These are phyloP conservation scores for Wickerhamomyces hampshirensis DNA, from an alignment of 805 yeast species.

Conservation along the genomic window DNA sequence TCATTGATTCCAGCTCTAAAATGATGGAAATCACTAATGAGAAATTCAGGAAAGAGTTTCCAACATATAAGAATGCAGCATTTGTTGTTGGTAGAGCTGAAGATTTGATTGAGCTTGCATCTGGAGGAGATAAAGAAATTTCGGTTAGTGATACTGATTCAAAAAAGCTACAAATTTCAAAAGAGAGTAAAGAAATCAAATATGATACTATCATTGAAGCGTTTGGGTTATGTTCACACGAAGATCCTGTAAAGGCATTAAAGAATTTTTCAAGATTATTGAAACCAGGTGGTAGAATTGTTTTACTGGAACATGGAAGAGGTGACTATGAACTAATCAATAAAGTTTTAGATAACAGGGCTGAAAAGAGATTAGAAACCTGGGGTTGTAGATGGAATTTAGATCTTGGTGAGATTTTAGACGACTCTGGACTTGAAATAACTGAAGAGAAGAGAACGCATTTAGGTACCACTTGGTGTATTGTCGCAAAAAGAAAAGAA, in stretches of 20 bases:
- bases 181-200: constrained; percentile 37
- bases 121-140: constrained; percentile 19
- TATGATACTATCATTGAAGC: constrained; percentile 94
- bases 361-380: constrained; percentile 74
- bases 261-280: constrained; percentile 66
- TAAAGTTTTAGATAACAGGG: constrained; percentile 72
- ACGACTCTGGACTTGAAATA: constrained; percentile 77
- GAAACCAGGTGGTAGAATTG: constrained; percentile 86
- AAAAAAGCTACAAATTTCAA: constrained; percentile 20
- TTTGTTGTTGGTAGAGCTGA: constrained; percentile 91
- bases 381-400: constrained; percentile 99
- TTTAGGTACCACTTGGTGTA: constrained; percentile 89
- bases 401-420: constrained; percentile 84
- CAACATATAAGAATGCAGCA: constrained; percentile 66
- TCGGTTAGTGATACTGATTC: constrained; percentile 22
- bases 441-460: constrained; percentile 78
- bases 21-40: constrained; percentile 81
- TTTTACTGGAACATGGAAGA: constrained; percentile 89
- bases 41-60: constrained; percentile 66
- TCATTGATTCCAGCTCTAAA: constrained; percentile 74
- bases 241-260: constrained; percentile 83
- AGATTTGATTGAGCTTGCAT: constrained; percentile 58
- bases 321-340: constrained; percentile 77
- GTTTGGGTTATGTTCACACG: constrained; percentile 93
- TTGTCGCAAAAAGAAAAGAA: constrained; percentile 70